Evolutionary conservation across 225 moss, liverwort and hornwort species (phyloP), one percentile per base, ranked within the genome.

Genomic region (Pseudoscleropodium purum): DNA sequence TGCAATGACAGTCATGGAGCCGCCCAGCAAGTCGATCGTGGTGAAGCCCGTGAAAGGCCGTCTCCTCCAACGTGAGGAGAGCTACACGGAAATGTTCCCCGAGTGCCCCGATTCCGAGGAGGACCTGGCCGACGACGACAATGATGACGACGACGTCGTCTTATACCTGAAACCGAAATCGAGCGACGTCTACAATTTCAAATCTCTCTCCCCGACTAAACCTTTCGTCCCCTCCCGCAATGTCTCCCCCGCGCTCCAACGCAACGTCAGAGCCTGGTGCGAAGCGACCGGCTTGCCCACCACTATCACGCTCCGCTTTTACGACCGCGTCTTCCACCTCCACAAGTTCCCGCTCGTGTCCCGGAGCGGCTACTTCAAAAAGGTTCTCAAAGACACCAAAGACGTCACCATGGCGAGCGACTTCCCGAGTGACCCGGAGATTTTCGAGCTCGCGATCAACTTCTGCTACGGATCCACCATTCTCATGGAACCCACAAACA

Each of bases 391-490:
- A 63, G 95, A 96, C 19, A 79, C 87, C 1, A 95, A 93, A 80
- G 97, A 96, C 51, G 89, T 96, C 34, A 88, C 82, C 30, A 82
- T 98, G 73, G 94, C 93, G 20, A 92, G 88, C 33, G 90, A 91
- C 59, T 92, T 95, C 72, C 96, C 98, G 5, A 95, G 93, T 31
- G 93, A 91, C 45, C 91, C 92, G 36, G 97, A 95, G 15, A 83
- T 91, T 26, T 93, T 98, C 39, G 98, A 98, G 91, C 89, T 95
- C 18, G 93, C 95, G 49, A 84, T 93, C 41, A 96, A 92, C 79
- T 98, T 98, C 89, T 97, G 98, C 84, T 98, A 98, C 51, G 96
- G 95, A 23, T 95, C 95, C 15, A 90, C 93, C 27, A 92, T 98
- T 47, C 92, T 94, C 56, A 94, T 98, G 95, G 97, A 97, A 41